Base-by-base conservation (phyloP, 148 eudicot genomes). In the Rhododendron ferrugineum region DNA sequence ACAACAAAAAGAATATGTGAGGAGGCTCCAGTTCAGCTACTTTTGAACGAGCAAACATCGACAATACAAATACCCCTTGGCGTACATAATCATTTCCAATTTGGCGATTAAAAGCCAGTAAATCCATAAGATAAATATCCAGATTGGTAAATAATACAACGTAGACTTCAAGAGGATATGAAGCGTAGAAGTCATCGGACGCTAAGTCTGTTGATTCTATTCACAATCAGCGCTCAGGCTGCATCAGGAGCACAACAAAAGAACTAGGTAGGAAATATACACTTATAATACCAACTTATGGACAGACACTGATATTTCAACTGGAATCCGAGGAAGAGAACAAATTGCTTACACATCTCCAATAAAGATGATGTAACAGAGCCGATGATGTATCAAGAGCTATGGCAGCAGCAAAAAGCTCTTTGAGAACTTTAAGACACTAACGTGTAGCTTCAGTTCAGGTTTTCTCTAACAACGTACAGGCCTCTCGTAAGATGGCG, bases 401-500 rank as follows among this genome's bases (percentile, higher is more conserved):
- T 30, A 20, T 7, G 26, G 44, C 34, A 84, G 64, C 80, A 74
- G 47, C 64, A 56, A 58, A 74, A 52, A 16, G 52, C 86, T 36
- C 81, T 82, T 56, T 11, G 47, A 70, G 20, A 34, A 49, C 66
- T 58, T 47, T 5, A 47, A 22, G 26, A 32, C 46, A 49, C 68
- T 47, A 32, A 50, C 16, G 6, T 49, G 78, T 32, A 47, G 28
- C 49, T 6, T 42, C 10, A 46, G 42, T 83, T 49, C 3, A 26
- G 15, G 22, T 13, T 37, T 5, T 5, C 14, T 74, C 78, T 70
- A 86, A 56, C 88, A 86, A 54, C 79, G 82, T 40, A 47, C 13
- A 7, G 88, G 88, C 85, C 88, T 86, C 79, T 86, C 85, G 22
- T 86, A 86, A 66, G 54, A 83, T 47, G 88, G 88, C 4, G 88